Evolutionary conservation across 305 asterid species (phyloP).

Genomic region (Ajuga reptans): DNA sequence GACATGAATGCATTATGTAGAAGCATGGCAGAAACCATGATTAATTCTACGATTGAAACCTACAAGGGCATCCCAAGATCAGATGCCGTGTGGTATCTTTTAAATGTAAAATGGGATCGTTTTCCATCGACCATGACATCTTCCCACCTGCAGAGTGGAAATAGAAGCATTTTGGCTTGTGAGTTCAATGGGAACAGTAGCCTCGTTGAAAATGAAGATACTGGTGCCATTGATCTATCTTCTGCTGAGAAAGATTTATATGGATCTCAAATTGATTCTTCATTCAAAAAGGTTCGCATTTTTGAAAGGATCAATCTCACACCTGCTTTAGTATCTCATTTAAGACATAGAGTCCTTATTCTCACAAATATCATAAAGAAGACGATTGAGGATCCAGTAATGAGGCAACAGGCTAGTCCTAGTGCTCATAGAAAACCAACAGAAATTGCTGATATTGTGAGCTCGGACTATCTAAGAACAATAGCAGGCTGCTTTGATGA

Average conservation of each 20-base stretch:
- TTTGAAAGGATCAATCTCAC: slow-evolving; percentile 5
- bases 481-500: slow-evolving; percentile 10
- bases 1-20: slow-evolving; percentile 11
- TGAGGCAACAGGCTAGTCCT: background rate
- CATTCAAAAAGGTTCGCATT: background rate
- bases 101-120: slow-evolving; percentile 13
- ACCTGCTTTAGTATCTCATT: background rate
- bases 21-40: background rate
- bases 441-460: background rate
- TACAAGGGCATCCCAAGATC: background rate
- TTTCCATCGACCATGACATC: background rate
- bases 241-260: slow-evolving; percentile 1
- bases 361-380: slow-evolving; percentile 14
- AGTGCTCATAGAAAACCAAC: background rate
- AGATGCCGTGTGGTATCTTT: slow-evolving; percentile 25
- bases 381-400: slow-evolving; percentile 32
- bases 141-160: background rate
- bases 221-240: background rate
- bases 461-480: background rate
- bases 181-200: background rate
- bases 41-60: background rate
- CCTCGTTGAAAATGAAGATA: background rate
- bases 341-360: background rate
- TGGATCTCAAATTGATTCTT: background rate
- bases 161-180: background rate